These are phyloP conservation scores for Neofusicoccum umdonicola DNA, from an alignment of 2,329 filamentous ascomycete genomes.

Conservation along the genomic window DNA sequence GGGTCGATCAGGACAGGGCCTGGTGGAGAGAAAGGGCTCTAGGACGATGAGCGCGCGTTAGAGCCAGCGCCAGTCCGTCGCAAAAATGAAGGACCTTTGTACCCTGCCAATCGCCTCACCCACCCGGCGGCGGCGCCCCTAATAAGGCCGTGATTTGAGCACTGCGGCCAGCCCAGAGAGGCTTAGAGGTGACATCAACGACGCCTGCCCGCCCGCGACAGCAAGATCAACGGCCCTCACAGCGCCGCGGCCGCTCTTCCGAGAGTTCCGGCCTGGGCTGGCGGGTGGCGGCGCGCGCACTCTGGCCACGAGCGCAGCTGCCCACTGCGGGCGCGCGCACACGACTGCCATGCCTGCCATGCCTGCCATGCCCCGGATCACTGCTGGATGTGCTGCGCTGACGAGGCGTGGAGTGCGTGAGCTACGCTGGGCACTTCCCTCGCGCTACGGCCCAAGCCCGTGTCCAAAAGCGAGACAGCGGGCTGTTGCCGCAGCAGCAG, in stretches of 20 bases:
- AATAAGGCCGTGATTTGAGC: slow-evolving; percentile 12
- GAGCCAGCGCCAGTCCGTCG: slow-evolving; percentile 1
- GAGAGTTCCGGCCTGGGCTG: neutral
- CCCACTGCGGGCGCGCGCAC: neutral
- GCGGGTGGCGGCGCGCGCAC: neutral
- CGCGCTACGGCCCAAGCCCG: neutral
- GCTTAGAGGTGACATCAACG: slow-evolving; percentile 12
- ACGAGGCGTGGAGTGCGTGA: neutral
- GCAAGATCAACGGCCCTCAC: neutral
- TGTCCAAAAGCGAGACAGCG: neutral
- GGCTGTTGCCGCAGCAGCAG: neutral
- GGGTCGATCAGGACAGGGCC: neutral
- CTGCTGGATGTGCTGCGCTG: neutral
- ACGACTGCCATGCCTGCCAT: neutral
- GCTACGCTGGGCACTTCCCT: neutral
- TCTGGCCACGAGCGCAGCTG: slow-evolving; percentile 2
- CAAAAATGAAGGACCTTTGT: slow-evolving; percentile 1
- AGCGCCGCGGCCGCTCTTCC: neutral
- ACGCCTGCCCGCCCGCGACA: neutral
- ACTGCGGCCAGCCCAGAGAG: slow-evolving; percentile 12
- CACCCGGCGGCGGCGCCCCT: neutral
- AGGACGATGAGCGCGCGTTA: neutral
- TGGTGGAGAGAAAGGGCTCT: slow-evolving; percentile 1
- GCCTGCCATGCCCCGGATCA: neutral
- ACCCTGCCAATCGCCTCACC: neutral